A percentile compares a stretch with the other conserved stretches of the same genome.
Evolutionary conservation across 805 yeast genomes (phyloP).

Genomic region (Scheffersomyces ergatensis): DNA sequence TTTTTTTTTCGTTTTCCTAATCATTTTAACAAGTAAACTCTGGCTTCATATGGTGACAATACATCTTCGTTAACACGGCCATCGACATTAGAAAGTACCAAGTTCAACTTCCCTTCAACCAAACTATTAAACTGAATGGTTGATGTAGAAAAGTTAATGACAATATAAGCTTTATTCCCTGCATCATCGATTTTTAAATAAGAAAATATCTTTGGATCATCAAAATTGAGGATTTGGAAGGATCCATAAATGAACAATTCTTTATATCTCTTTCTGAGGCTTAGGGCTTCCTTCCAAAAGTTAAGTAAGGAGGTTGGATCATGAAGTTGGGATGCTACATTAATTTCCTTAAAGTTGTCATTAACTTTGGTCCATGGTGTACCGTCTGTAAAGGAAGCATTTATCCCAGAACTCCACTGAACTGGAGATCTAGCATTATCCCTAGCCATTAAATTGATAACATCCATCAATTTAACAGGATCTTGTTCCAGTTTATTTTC

Average conservation of each 20-base stretch:
- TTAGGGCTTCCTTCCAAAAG: constrained; percentile 45
- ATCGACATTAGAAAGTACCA: constrained; percentile 21
- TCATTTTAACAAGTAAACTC: constrained; percentile 25
- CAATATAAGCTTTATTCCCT: constrained; percentile 32
- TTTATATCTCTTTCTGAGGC: constrained; percentile 41
- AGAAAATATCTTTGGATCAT: constrained; percentile 39
- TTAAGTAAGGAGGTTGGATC: constrained; percentile 45
- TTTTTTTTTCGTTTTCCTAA: background rate
- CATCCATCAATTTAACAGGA: constrained; percentile 28
- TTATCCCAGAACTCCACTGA: constrained; percentile 46
- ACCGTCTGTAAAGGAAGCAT: constrained; percentile 48
- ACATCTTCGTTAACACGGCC: constrained; percentile 13
- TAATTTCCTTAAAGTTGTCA: constrained; percentile 48
- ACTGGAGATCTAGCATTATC: constrained; percentile 58
- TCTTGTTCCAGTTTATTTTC: constrained; percentile 24
- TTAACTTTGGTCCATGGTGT: constrained; percentile 55
- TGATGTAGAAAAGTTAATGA: constrained; percentile 41
- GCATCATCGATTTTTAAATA: constrained; percentile 34
- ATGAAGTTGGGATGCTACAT: constrained; percentile 43
- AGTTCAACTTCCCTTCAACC: constrained; percentile 9
- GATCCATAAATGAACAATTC: constrained; percentile 46
- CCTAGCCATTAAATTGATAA: constrained; percentile 40
- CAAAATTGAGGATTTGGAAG: constrained; percentile 42
- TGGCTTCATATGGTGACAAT: constrained; percentile 45
- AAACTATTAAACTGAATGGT: constrained; percentile 24